Conservation (phyloP, 176 grass and related monocot genomes). For the Rhipidocladum racemiflorum region DNA sequence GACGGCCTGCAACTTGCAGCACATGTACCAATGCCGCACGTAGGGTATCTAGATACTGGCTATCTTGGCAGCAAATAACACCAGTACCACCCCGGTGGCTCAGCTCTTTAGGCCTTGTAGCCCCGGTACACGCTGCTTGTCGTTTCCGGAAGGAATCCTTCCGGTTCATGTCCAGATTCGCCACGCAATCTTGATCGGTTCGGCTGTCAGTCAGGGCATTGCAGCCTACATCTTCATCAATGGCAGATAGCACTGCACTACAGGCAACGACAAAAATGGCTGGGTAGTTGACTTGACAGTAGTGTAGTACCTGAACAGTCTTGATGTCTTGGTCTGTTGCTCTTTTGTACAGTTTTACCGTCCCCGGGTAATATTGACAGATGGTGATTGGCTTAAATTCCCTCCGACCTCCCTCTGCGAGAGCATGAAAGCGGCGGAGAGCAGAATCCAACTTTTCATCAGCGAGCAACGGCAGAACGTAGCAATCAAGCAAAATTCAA, state of each 20-base stretch:
- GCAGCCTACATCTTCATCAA: not conserved
- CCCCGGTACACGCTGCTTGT: conserved; percentile 9
- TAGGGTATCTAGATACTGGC: not conserved
- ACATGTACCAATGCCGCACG: conserved; percentile 23
- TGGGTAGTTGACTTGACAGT: not conserved
- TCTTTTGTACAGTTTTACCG: not conserved
- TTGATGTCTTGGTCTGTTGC: not conserved
- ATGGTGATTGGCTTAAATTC: conserved; percentile 1
- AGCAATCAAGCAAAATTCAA: not conserved
- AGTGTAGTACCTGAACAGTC: not conserved
- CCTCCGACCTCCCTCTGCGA: not conserved
- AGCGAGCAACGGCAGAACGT: not conserved
- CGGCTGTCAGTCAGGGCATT: conserved; percentile 12
- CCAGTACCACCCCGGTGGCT: not conserved
- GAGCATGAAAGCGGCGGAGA: not conserved
- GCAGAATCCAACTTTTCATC: not conserved
- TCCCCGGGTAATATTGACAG: not conserved
- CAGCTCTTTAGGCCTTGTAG: not conserved
- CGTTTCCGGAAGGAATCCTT: conserved; percentile 17
- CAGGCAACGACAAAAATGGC: conserved; percentile 13
- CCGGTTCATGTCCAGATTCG: not conserved
- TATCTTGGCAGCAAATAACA: not conserved
- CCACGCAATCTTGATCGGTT: conserved; percentile 8
- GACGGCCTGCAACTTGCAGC: conserved; percentile 37
- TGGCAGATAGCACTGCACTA: not conserved